These are phyloP conservation scores for Gynochthodes officinalis DNA, from an alignment of 257 asterid genomes.

Conservation along the genomic window DNA sequence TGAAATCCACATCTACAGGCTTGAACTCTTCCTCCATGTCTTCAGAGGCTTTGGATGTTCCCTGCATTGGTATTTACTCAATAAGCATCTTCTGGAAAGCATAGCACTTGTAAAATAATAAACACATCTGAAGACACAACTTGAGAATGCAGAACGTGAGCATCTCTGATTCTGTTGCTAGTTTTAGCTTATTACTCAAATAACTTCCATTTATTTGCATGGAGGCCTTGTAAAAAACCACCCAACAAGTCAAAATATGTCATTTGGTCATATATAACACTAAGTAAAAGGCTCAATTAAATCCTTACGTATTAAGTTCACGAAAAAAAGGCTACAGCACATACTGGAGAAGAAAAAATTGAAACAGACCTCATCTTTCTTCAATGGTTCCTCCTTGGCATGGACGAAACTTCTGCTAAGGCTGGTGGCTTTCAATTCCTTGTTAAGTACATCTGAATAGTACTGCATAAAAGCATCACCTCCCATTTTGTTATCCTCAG, in stretches of 20 bases:
- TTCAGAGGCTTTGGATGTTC: conserved; percentile 47
- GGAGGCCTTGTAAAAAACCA: neutral
- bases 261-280: neutral
- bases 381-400: conserved; percentile 46
- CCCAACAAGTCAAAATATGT: neutral
- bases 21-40: conserved; percentile 65
- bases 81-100: neutral
- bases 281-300: neutral
- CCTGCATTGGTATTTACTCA: conserved; percentile 38
- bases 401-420: conserved; percentile 66
- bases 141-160: neutral
- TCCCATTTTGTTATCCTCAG: conserved; percentile 45
- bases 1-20: conserved; percentile 87
- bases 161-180: neutral
- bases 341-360: neutral
- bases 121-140: neutral
- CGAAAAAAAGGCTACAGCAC: neutral
- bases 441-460: conserved; percentile 65
- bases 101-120: neutral
- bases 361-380: conserved; percentile 59
- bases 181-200: neutral
- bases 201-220: neutral
- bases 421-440: conserved; percentile 72
- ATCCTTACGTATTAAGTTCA: neutral
- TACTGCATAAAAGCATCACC: conserved; percentile 62